Percentiles rank a stretch among this genome's conserved stretches.
phyloP scores from a whole-genome alignment of 345 rosid genomes.

The Pseudoturritis turrita region DNA sequence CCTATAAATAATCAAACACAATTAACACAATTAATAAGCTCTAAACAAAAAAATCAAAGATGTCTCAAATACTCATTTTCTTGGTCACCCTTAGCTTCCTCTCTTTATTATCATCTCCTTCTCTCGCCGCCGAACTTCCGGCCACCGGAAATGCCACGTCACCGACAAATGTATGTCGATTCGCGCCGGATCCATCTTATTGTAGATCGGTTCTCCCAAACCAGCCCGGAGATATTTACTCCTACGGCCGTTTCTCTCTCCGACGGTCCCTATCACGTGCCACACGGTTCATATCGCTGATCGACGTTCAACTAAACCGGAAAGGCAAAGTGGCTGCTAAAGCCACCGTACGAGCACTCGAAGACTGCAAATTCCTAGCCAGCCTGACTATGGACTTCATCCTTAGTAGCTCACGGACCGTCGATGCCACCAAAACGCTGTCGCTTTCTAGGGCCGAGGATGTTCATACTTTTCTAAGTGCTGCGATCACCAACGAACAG shows the following conservation, averaged over 20 bases:
- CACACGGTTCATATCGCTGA: constrained; percentile 37
- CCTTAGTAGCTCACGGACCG: constrained; percentile 39
- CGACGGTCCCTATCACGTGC: constrained; percentile 63
- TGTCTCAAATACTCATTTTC: constrained; percentile 25
- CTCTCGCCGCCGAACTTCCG: background rate
- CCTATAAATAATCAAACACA: constrained; percentile 23
- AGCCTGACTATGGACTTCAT: constrained; percentile 50
- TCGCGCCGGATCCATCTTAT: constrained; percentile 58
- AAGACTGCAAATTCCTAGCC: constrained; percentile 69
- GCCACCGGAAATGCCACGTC: constrained; percentile 19
- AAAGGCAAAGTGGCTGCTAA: constrained; percentile 37
- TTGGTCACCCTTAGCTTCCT: constrained; percentile 16
- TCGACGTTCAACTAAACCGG: constrained; percentile 44
- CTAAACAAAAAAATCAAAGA: background rate
- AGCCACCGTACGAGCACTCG: constrained; percentile 52
- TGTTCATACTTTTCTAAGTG: constrained; percentile 66
- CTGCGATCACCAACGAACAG: constrained; percentile 68
- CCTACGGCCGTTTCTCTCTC: constrained; percentile 52
- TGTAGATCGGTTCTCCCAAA: constrained; percentile 58
- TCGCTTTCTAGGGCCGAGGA: constrained; percentile 49
- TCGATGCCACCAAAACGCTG: constrained; percentile 45
- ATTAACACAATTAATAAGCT: background rate
- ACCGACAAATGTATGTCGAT: constrained; percentile 41
- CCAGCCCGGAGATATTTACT: constrained; percentile 46
- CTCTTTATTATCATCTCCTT: constrained; percentile 20